Percentiles rank a stretch among this genome's conserved stretches.
These are phyloP conservation scores for Plasmodium gaboni DNA, from an alignment of 169 alveolate genomes.

Conservation along the genomic window DNA sequence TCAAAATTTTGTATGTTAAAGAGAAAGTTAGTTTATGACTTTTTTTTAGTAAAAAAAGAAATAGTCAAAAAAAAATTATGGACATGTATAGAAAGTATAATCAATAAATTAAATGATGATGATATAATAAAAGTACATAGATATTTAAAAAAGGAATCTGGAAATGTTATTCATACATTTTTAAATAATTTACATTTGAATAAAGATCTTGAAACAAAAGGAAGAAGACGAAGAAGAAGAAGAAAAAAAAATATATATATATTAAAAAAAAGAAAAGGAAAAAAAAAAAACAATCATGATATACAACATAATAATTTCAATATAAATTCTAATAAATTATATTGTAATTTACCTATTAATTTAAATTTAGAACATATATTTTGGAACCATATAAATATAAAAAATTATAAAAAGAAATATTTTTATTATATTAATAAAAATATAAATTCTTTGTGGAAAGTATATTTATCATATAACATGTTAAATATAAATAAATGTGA, in stretches of 20 bases:
- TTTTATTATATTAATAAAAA: constrained; percentile 11
- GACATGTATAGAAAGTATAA: constrained; percentile 1
- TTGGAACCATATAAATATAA: constrained; percentile 17
- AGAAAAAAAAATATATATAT: not conserved
- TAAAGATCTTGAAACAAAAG: not conserved
- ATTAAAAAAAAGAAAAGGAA: not conserved
- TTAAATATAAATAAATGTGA: constrained; percentile 14
- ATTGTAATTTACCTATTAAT: constrained; percentile 21
- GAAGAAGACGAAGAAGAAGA: not conserved
- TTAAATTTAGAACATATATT: constrained; percentile 37
- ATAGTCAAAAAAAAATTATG: constrained; percentile 36
- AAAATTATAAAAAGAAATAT: constrained; percentile 5
- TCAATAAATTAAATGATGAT: constrained; percentile 30
- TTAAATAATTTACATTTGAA: constrained; percentile 9
- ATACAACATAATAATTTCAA: not conserved
- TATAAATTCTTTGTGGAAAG: constrained; percentile 22
- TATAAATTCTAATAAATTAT: not conserved
- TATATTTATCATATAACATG: constrained; percentile 10
- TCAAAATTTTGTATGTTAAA: constrained; percentile 33
- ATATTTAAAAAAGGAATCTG: not conserved
- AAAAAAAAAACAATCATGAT: not conserved
- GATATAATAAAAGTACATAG: constrained; percentile 15
- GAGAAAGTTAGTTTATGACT: constrained; percentile 25
- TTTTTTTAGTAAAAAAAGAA: constrained; percentile 31
- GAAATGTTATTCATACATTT: not conserved